Conservation (phyloP, 768 basidiomycete species). For the Tricholoma matsutake region DNA sequence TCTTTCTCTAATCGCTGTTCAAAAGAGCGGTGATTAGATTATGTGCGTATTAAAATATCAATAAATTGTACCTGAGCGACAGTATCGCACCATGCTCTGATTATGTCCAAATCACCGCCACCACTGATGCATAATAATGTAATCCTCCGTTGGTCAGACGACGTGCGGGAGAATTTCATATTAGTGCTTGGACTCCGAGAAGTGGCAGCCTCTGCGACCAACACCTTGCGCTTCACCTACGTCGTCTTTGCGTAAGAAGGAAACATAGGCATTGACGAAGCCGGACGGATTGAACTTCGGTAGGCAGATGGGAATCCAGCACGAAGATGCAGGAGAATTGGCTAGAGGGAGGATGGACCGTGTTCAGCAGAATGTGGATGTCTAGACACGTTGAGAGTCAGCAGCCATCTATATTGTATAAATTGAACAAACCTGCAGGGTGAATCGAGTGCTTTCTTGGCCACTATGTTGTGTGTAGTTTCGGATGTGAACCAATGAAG, state of each 20-base stretch:
- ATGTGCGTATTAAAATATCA: background rate
- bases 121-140: conserved; percentile 80
- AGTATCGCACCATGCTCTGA: conserved; percentile 70
- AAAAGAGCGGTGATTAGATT: conserved; percentile 1
- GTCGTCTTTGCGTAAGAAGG: conserved; percentile 55
- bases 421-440: conserved; percentile 61
- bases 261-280: conserved; percentile 90
- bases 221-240: conserved; percentile 10
- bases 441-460: conserved; percentile 95
- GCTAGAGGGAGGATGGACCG: conserved; percentile 75
- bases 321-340: conserved; percentile 76
- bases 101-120: conserved; percentile 81
- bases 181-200: conserved; percentile 1
- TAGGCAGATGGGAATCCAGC: conserved; percentile 94
- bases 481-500: too few relatives aligned
- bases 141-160: conserved; percentile 35
- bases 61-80: conserved; percentile 45
- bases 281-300: conserved; percentile 89
- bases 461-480: conserved; percentile 24
- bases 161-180: background rate
- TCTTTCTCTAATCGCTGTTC: conserved; percentile 62
- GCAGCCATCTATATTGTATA: background rate
- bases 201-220: conserved; percentile 3
- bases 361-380: conserved; percentile 90
- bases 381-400: conserved; percentile 41